Base-by-base conservation (phyloP, 164 flowering plant genomes). In the Magnolia kwangsiensis region DNA sequence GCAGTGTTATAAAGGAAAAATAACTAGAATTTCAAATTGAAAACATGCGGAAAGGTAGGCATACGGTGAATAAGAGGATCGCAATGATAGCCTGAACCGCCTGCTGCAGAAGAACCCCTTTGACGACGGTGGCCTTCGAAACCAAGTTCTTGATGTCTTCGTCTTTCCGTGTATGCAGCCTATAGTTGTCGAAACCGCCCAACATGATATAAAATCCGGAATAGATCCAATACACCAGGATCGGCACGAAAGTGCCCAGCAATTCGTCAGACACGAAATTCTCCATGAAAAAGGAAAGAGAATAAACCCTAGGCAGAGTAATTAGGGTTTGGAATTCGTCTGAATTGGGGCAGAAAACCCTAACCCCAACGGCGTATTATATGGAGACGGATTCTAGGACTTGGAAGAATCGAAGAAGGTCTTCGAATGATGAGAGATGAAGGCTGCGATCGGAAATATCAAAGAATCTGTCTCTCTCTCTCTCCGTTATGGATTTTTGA, bases 111-210 rank as follows among this genome's bases (percentile, higher is more conserved):
- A 96, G 86, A 82, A 96, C 99, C 14, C 95, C 97, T 81, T 87
- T 93, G 37, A 93, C 88, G 21, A 93, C 99, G 23, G 88, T 79
- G 1, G 77, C 75, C 72, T 92, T 94, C 0, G 96, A 82, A 27
- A 92, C 97, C 87, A 93, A 82, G 81, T 96, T 96, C 87, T 94
- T 96, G 72, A 87, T 86, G 68, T 91, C 95, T 74, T 96, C 98
- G 50, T 96, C 99, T 71, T 84, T 85, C 83, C 78, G 89, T 0
- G 95, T 82, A 71, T 94, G 99, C 87, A 95, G 77, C 50, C 98
- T 83, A 72, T 92, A 93, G 24, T 86, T 83, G 27, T 95, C 95
- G 18, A 89, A 79, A 4, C 83, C 81, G 0, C 86, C 92, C n/a
- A 96, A 45, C 79, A 84, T 9, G 8, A 87, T 51, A 76, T 94